Evolutionary conservation across 139 green algal genomes (phyloP), one percentile per base, ranked within the genome.

Genomic region (Diplosphaera chodatii): DNA sequence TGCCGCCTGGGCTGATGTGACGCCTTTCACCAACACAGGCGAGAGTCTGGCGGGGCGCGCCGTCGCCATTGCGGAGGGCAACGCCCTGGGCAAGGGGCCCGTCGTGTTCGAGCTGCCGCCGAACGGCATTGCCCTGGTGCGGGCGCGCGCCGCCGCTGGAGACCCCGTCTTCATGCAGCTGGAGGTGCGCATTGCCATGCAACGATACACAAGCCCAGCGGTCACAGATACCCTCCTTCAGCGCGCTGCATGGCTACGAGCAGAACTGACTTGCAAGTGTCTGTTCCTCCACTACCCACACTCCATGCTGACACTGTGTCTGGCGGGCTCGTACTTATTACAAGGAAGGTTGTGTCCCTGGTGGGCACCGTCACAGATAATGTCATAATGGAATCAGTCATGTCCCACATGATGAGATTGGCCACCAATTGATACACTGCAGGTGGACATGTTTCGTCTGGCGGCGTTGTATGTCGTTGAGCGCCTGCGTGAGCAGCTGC

Each of bases 31-130:
- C 48, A 10, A 25, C 48, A 25, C 48, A 59, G 77, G 75, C 20
- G 63, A 69, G 29, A 56, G 71, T 1, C 62, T 87, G 64, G 78
- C 80, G 5, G 82, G 84, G 5, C 41, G 56, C 28, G 68, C 72
- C 28, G 28, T 67, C 5, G 67, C 77, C 0, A 76, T 86, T 29
- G 83, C 87, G 1, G 77, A 90, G 77, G 87, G 86, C 75, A 95
- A 94, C 74, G 78, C 80, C 1, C 74, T 95, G 71, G 88, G 88
- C 64, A 90, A 89, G 72, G 90, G 90, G 10, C 88, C 90, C 20
- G 73, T 92, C 22, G 68, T 95, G 28, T 95, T 93, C 37, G 79
- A 88, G 55, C 34, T 87, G 27, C 77, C 74, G 29, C 75, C 82
- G 69, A 32, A 32, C 4, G 74, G 63, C 72, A 76, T 88, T 15